These are phyloP conservation scores for Termitomyces sp. DNA, from an alignment of 768 basidiomycete species.

Conservation along the genomic window DNA sequence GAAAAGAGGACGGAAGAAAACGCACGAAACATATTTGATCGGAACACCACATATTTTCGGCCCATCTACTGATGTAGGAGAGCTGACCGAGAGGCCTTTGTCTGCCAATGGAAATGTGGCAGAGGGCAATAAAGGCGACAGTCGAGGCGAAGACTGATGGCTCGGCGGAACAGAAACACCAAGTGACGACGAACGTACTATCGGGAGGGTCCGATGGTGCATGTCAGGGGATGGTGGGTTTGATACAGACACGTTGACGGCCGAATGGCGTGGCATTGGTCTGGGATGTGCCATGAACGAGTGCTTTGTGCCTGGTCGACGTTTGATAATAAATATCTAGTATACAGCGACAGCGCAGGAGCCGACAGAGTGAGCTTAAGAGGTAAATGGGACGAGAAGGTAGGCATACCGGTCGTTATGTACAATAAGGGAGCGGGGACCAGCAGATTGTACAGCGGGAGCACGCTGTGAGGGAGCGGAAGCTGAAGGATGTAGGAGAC, in stretches of 20 bases:
- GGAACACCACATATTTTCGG: conserved; percentile 68
- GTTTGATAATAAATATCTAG: conserved; percentile 5
- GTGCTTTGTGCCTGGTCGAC: neutral
- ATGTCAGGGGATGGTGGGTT: conserved; percentile 35
- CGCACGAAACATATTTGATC: conserved; percentile 79
- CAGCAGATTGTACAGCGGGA: neutral
- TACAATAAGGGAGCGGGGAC: neutral
- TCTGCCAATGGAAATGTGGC: conserved; percentile 36
- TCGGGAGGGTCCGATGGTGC: conserved; percentile 57
- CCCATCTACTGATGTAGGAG: conserved; percentile 22
- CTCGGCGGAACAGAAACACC: conserved; percentile 21
- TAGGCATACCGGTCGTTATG: conserved; percentile 3
- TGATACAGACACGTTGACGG: conserved; percentile 9
- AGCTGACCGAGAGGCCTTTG: conserved; percentile 27
- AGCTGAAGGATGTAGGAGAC: neutral
- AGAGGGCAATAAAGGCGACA: conserved; percentile 48
- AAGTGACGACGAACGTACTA: conserved; percentile 45
- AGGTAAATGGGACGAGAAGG: neutral
- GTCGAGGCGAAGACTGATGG: conserved; percentile 35
- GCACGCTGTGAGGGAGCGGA: neutral
- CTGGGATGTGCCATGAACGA: conserved; percentile 15
- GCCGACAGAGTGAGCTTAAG: conserved; percentile 1
- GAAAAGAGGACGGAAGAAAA: conserved; percentile 1
- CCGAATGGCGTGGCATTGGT: conserved; percentile 10
- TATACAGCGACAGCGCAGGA: neutral